Base-by-base conservation (phyloP, 345 rosid genomes). In the Eucalyptus polybractea region DNA sequence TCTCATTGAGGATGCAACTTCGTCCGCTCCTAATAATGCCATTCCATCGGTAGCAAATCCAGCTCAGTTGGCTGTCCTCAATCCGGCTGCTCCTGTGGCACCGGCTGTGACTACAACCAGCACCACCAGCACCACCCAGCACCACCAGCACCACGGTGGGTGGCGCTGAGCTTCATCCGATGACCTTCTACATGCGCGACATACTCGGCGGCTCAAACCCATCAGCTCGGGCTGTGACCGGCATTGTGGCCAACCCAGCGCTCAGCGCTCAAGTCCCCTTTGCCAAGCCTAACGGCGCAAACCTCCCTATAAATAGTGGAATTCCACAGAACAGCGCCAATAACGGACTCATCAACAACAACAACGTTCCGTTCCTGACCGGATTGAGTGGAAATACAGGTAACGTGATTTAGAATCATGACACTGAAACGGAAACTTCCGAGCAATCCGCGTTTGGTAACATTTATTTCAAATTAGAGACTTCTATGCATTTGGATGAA, bases 261-360 rank as follows among this genome's bases (percentile, higher is more conserved):
- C 89, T 94, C 87, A 94, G 88, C 6, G 97, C 97, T 13, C 99
- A 95, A 88, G 93, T 97, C 62, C 96, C 99, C 13, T 97, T 97
- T 76, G 95, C 98, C 89, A 96, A 97, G 90, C 97, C 98, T 3
- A 96, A 95, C 8, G 99, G 98, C 3, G 97, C 99, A 4, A 94
- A 94, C 91, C 95, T 97, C 87, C 96, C 99, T 0, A 56, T 97
- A 53, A 91, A 67, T 93, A 97, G 89, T 42, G 99, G 98, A 10
- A 91, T 97, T 25, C 93, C 96, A 45, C 91, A 92, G 9, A 91
- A 94, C 91, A 95, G 88, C 92, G 95, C 95, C 91, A 96, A 96
- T 89, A 94, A 90, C 0, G 98, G 98, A 5, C 88, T 94, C 7
- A 50, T 95, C 86, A 96, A 95, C 95, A 97, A 96, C 94, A 96